phyloP scores from a whole-genome alignment of 2,329 filamentous ascomycete species.

The Helotiales sp. region DNA sequence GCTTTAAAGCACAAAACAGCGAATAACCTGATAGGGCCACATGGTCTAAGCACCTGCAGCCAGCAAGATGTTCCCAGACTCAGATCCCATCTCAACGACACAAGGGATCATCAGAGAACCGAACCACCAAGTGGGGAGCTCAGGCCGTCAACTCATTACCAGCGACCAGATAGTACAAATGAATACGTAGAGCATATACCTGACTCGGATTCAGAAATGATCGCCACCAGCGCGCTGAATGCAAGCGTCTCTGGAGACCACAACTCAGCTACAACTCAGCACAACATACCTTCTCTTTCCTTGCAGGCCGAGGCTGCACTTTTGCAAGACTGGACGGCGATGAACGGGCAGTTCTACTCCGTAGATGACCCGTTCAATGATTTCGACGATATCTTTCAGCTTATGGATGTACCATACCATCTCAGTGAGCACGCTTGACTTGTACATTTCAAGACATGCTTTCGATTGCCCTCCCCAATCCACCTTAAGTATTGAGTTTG shows the following conservation, averaged over 20 bases:
- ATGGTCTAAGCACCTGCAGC: background rate
- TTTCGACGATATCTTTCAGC: conserved; percentile 9
- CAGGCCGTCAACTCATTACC: background rate
- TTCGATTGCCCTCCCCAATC: no score
- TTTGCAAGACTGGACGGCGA: background rate
- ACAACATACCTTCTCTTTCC: background rate
- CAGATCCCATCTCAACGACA: background rate
- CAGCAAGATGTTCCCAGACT: background rate
- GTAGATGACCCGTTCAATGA: background rate
- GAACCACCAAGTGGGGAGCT: background rate
- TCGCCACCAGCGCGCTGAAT: no score
- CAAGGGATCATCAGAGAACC: background rate
- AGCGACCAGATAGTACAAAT: background rate
- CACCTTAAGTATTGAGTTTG: no score
- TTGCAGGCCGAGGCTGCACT: background rate
- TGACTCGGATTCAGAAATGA: background rate
- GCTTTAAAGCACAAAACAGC: background rate
- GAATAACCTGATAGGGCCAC: background rate
- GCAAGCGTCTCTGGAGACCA: background rate
- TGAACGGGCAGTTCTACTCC: background rate
- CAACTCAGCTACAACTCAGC: background rate
- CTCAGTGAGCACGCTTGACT: background rate
- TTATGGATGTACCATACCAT: conserved; percentile 4
- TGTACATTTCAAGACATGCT: background rate
- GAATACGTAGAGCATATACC: no score